Base-by-base conservation (phyloP, 306 rosid genomes). In the Quercus gilva region DNA sequence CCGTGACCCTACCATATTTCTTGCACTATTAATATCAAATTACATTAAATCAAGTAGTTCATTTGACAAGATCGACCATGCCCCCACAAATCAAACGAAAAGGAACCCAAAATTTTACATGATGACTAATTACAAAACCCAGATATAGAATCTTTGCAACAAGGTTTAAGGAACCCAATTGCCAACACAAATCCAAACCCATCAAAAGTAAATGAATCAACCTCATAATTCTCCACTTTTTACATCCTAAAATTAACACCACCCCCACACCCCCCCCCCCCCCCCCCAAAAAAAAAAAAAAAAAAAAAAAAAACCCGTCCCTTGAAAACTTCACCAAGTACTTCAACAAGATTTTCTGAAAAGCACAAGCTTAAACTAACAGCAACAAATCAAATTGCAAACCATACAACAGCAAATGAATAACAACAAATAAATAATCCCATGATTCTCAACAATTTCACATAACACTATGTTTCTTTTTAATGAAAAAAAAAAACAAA, bases 361-460 rank as follows among this genome's bases (percentile, higher is more conserved):
- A 43, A 51, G 45, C 61, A 4, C 63, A 26, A 19, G 41, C 56
- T 55, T 18, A 68, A 64, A 33, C 64, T 12, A 29, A 72, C 26
- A 13, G 25, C 23, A 31, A n/a, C 19, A 28, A 25, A 28, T 20
- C 21, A 65, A 55, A 25, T 5, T 4, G 60, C 59, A 76, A 10
- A 73, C 55, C 29, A 63, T 35, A 23, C 33, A 69, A 67, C 26
- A 29, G 18, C 11, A 26, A 45, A 61, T 23, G 31, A 37, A 49
- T 53, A 23, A 20, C 25, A 33, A n/a, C 73, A 33, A 63, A 55
- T 37, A 51, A 26, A 3, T 56, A 29, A 56, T 17, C 15, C 56
- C 43, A 45, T 19, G 53, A 69, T 41, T 63, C 84, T 52, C 51
- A 59, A 77, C 72, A 61, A 70, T 49, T 63, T 71, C 58, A 49